phyloP scores from a whole-genome alignment of 192 early-diverging fungal species.

The Coemansia sp. region DNA sequence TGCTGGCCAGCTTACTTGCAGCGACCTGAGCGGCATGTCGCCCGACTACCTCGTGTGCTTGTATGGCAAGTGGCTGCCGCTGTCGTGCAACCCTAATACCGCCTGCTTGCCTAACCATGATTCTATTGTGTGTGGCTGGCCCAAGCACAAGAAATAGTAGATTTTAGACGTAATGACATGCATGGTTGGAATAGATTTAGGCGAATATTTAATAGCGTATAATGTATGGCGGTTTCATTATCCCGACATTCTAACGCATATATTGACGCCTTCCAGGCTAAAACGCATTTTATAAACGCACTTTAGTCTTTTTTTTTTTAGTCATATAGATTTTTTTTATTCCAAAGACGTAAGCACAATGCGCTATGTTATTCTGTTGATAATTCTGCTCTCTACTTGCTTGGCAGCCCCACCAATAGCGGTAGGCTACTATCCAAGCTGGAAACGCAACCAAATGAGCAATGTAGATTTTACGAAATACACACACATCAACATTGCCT shows the following conservation, averaged over 20 bases:
- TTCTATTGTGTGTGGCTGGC: slow-evolving; percentile 13
- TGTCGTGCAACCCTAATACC: slow-evolving; percentile 12
- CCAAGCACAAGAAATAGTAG: neutral
- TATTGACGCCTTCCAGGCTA: no score
- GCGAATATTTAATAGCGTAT: no score
- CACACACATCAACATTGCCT: slow-evolving; percentile 71
- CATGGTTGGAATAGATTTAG: neutral
- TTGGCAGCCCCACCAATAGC: slow-evolving; percentile 9
- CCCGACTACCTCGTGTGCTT: slow-evolving; percentile 18
- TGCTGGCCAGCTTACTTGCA: slow-evolving; percentile 3
- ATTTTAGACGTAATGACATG: neutral
- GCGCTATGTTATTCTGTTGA: neutral
- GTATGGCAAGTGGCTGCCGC: slow-evolving; percentile 8
- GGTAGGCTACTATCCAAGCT: slow-evolving; percentile 43
- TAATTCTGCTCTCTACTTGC: neutral
- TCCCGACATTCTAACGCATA: no score
- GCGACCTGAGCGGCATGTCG: neutral
- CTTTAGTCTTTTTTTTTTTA: neutral
- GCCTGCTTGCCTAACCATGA: slow-evolving; percentile 5
- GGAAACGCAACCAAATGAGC: slow-evolving; percentile 28
- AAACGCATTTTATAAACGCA: no score
- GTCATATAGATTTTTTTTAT: no score
- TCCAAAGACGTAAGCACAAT: neutral
- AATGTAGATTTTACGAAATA: slow-evolving; percentile 49
- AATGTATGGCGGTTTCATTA: no score